phyloP scores from a whole-genome alignment of 495 filamentous ascomycete species.

The Cercophora newfieldiana region DNA sequence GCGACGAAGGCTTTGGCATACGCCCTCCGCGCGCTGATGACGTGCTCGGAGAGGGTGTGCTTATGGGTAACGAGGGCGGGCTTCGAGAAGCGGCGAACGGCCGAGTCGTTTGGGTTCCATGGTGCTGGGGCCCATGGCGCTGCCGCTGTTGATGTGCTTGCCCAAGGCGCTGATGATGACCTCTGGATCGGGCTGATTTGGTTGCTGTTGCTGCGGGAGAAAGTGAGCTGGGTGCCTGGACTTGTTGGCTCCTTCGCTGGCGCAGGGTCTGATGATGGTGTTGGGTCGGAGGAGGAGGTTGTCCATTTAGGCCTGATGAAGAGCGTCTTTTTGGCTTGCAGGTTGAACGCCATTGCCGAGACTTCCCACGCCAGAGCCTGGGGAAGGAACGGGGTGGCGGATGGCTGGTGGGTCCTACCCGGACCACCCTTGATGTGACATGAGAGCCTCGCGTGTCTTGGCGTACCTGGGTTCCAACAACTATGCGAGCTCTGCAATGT shows the following conservation, averaged over 20 bases:
- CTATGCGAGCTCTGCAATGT: not conserved
- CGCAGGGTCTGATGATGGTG: not conserved
- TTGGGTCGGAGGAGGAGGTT: not conserved
- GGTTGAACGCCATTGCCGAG: constrained; percentile 7
- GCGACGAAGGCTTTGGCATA: constrained; percentile 15
- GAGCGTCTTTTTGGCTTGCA: constrained; percentile 1
- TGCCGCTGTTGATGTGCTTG: not conserved
- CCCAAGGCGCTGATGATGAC: constrained; percentile 36
- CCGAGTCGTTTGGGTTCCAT: constrained; percentile 13
- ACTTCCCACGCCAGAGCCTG: not conserved
- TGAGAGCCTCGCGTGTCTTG: not conserved
- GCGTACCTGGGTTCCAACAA: not conserved
- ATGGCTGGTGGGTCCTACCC: not conserved
- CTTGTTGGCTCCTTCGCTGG: not conserved
- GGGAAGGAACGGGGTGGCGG: not conserved
- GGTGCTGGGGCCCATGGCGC: not conserved
- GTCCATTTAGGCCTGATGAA: constrained; percentile 9
- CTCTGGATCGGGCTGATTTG: no score
- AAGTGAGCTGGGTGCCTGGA: not conserved
- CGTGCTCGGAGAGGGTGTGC: constrained; percentile 8
- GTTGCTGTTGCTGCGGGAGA: no score
- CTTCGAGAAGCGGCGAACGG: constrained; percentile 18
- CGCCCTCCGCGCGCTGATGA: constrained; percentile 10
- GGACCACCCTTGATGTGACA: not conserved
- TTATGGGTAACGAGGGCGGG: constrained; percentile 3